Evolutionary conservation across 441 rosid genomes (phyloP), one percentile per base, ranked within the genome.

Genomic region (Jatropha podagrica): DNA sequence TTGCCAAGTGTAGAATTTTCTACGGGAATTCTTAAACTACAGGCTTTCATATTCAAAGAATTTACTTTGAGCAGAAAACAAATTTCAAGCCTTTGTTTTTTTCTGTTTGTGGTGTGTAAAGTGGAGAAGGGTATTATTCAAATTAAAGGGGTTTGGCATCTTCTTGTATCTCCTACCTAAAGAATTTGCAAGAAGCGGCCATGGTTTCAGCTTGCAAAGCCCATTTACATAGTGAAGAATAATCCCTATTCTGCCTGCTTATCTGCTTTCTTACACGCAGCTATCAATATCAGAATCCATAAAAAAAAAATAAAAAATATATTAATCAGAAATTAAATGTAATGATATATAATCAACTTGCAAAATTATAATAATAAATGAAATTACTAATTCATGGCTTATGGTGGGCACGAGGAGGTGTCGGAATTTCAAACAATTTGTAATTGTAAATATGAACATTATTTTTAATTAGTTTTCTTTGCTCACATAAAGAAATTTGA

Each of bases 361-460:
- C 68, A 70, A 76, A 70, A 27, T 27, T 32, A 4, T 48, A 60
- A 55, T 54, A n/a, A n/a, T n/a, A n/a, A 66, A 69, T 52, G 38
- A 65, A 13, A 59, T 60, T 26, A 65, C 56, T 12, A 51, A 58
- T 65, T 62, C 78, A 55, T 63, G 77, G 72, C 27, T 71, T 55
- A 32, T 71, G 73, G 56, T 42, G 15, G 69, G 71, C 83, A 78
- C 74, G 75, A 77, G 81, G 61, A 72, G 65, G 12, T 81, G 80
- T 81, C 78, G 76, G 79, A 63, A 20, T 3, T 64, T 15, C 58
- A n/a, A 40, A 14, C 55, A 11, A 2, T 51, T 1, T 11, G 2
- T 27, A 27, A 27, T 27, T 27, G n/a, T n/a, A n/a, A n/a, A n/a
- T 23, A 23, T 23, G 23, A 23, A 23, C 23, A 23, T 23, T 23